These are phyloP conservation scores for Vicia faba DNA, from an alignment of 306 rosid species.

Conservation along the genomic window DNA sequence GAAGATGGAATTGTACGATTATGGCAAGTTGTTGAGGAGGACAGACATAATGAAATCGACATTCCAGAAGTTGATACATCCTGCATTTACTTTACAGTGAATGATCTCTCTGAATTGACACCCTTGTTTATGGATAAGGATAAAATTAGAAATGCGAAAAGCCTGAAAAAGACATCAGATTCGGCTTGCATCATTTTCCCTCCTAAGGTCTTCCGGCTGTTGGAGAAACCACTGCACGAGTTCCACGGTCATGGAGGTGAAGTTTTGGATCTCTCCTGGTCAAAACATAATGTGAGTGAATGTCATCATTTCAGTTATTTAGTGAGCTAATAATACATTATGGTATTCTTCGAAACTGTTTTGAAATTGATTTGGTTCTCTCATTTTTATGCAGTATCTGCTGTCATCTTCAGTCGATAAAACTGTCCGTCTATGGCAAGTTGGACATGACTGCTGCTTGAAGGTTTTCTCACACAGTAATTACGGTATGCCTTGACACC, in stretches of 20 bases:
- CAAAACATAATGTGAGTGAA: conserved; percentile 81
- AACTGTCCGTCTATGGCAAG: conserved; percentile 93
- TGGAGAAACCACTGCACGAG: conserved; percentile 87
- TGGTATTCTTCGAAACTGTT: background rate
- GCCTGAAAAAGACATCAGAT: conserved; percentile 72
- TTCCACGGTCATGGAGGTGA: conserved; percentile 80
- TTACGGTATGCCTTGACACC: conserved; percentile 60
- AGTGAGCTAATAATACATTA: background rate
- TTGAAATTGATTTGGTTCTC: conserved; percentile 27
- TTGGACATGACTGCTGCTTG: conserved; percentile 70
- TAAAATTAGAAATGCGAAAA: conserved; percentile 51
- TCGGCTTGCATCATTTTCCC: conserved; percentile 88
- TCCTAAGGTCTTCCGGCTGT: conserved; percentile 74
- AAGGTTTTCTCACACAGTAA: conserved; percentile 87
- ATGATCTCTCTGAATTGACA: conserved; percentile 72
- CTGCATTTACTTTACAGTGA: conserved; percentile 84
- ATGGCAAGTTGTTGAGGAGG: conserved; percentile 93
- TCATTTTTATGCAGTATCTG: conserved; percentile 63
- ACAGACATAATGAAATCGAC: conserved; percentile 73
- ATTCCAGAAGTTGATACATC: conserved; percentile 85
- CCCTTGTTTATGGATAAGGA: conserved; percentile 77
- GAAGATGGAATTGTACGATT: conserved; percentile 78
- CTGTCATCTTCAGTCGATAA: conserved; percentile 88
- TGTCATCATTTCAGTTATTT: conserved; percentile 29
- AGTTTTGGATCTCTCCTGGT: conserved; percentile 92